Base-by-base conservation (phyloP, 2,329 filamentous ascomycete species). In the Immersiporthe knoxdaviesiana region DNA sequence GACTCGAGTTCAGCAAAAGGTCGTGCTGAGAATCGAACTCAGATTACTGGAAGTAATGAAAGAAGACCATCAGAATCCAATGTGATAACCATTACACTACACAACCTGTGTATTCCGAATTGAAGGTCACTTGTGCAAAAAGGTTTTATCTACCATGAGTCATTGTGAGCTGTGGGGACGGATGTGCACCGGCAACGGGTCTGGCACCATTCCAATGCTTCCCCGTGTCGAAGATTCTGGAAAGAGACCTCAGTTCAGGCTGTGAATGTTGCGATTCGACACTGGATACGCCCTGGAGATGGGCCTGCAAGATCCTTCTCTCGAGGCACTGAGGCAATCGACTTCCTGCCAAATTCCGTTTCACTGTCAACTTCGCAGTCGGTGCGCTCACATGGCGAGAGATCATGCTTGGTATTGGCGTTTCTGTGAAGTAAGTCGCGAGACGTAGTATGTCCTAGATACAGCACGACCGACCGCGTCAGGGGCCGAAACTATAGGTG, bases 71-170 rank as follows among this genome's bases (percentile, higher is more conserved):
- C 68, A 69, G 68, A 69, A 69, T 69, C 68, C 68, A 61, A 69
- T 69, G 68, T 69, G 68, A 69, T 69, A 59, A 69, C 68, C 68
- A 69, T 65, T 69, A 69, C 68, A 69, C 68, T 69, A 69, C 44
- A 44, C 37, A 67, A 69, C 68, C 67, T n/a, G 1, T 47, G 1
- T 56, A 8, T 27, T 24, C n/a, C 54, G 3, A 6, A 8, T 39
- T 64, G 47, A 39, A 54, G 39, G 39, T 18, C 18, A 8, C 41
- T 5, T 47, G 27, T 8, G 10, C 6, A 12, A 30, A 47, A 27
- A 11, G 12, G 3, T 6, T 6, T 64, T 64, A 64, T 54, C 14
- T 35, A 44, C 21, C 59, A 35, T 44, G 59, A 61, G 30, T 61
- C 59, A 61, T 27, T 41, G 11, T 35, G 12, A 16, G n/a, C 12